phyloP scores from a whole-genome alignment of 192 early-diverging fungal genomes.

The Coemansia sp. region DNA sequence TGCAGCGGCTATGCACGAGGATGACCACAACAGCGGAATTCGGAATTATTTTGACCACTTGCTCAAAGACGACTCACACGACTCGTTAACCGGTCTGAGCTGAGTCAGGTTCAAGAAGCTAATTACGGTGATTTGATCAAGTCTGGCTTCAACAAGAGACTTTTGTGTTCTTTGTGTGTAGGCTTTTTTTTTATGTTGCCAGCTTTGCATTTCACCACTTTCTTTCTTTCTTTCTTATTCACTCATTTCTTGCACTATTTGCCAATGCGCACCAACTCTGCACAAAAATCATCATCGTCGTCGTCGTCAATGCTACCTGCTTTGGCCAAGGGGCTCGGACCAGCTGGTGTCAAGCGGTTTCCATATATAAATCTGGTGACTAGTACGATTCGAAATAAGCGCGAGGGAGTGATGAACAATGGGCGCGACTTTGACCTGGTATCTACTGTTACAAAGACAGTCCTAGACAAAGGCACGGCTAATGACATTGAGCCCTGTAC shows the following conservation, averaged over 20 bases:
- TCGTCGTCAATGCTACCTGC: slow-evolving; percentile 5
- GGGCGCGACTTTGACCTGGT: background rate
- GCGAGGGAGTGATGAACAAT: background rate
- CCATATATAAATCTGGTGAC: slow-evolving; percentile 14
- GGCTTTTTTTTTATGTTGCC: background rate
- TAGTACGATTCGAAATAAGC: background rate
- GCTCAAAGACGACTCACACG: no score
- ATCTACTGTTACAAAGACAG: background rate
- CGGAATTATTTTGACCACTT: no score
- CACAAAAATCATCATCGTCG: background rate
- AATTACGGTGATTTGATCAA: no score
- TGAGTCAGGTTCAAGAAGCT: no score
- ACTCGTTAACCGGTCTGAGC: no score
- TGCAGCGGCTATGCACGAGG: background rate
- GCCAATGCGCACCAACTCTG: background rate
- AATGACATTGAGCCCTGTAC: background rate
- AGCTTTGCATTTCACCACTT: background rate
- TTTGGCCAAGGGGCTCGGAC: slow-evolving; percentile 6
- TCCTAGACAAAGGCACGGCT: background rate
- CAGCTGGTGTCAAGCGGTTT: slow-evolving; percentile 33
- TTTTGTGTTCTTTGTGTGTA: no score
- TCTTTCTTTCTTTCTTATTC: background rate
- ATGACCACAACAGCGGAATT: background rate
- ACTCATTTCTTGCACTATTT: background rate
- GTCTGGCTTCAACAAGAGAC: no score